A percentile compares a stretch with the other conserved stretches of the same genome.
Conservation (phyloP, 768 basidiomycete genomes). For the Panaeolus papilionaceus region DNA sequence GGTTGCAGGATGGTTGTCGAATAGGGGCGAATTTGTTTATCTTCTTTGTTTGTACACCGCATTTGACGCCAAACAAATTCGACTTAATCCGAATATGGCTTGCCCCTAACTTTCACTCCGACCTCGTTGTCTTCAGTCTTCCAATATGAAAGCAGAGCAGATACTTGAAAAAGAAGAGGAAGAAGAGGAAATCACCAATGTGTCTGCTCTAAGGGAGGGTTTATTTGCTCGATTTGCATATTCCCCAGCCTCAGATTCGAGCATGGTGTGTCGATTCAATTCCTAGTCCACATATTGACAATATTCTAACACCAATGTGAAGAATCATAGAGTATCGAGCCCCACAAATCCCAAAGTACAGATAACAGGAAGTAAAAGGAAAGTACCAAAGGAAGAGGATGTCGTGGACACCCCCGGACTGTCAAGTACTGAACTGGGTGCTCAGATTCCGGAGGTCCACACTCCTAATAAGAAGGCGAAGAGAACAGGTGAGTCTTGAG, state of each 20-base stretch:
- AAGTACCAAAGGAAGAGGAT: neutral
- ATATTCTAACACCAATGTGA: neutral
- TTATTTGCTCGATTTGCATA: constrained; percentile 6
- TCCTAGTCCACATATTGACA: neutral
- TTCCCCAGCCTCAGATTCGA: neutral
- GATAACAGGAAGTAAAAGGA: neutral
- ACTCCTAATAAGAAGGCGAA: neutral
- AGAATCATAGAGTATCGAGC: neutral
- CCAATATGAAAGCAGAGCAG: neutral
- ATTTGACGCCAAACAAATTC: neutral
- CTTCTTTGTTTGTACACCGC: neutral
- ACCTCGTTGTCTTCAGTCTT: neutral
- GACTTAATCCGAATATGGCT: neutral
- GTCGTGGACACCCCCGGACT: neutral
- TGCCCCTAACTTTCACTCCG: neutral
- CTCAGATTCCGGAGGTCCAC: neutral
- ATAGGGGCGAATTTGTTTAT: neutral
- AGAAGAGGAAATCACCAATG: neutral
- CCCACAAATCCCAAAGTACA: neutral
- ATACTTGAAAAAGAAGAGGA: neutral
- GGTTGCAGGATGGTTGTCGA: too few species aligned
- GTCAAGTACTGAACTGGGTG: neutral
- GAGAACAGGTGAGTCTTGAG: neutral
- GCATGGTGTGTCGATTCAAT: neutral
- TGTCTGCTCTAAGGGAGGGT: neutral